Conservation (phyloP, 2,329 filamentous ascomycete species). For the Fusarium tjaetaba region DNA sequence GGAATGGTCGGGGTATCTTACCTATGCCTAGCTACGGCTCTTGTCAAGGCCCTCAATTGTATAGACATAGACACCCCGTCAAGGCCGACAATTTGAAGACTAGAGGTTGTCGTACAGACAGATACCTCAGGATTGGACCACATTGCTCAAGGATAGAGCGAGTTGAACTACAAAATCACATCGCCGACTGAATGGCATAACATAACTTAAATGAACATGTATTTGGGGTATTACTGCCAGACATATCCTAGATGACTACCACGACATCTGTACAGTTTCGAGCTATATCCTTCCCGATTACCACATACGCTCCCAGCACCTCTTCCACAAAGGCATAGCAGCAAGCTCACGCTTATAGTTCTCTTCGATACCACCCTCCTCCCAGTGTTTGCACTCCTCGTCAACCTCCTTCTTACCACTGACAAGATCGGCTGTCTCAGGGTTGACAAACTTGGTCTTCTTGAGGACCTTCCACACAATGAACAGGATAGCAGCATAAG, state of each 20-base stretch:
- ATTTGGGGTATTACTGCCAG: not conserved
- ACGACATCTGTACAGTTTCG: not conserved
- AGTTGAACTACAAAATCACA: not conserved
- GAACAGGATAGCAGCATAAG: slow-evolving; percentile 66
- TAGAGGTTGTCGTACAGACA: not conserved
- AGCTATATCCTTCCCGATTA: slow-evolving; percentile 29
- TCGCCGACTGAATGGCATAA: not conserved
- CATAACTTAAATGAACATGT: not conserved
- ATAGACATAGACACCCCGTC: not conserved
- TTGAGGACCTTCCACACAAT: slow-evolving; percentile 49
- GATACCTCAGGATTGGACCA: not conserved
- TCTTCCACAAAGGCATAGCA: slow-evolving; percentile 48
- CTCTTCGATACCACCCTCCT: slow-evolving; percentile 58
- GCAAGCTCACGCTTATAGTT: slow-evolving; percentile 52
- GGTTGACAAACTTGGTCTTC: slow-evolving; percentile 59
- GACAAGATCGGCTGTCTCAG: slow-evolving; percentile 39
- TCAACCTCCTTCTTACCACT: slow-evolving; percentile 74
- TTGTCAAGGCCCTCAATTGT: not conserved
- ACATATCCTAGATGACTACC: not conserved
- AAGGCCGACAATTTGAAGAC: no score
- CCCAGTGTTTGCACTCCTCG: slow-evolving; percentile 58
- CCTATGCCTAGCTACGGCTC: not conserved
- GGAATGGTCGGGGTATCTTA: not conserved
- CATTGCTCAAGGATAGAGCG: not conserved
- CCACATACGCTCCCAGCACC: slow-evolving; percentile 54